These are phyloP conservation scores for Pichia sp. DNA, from an alignment of 1,139 yeast species.

Conservation along the genomic window DNA sequence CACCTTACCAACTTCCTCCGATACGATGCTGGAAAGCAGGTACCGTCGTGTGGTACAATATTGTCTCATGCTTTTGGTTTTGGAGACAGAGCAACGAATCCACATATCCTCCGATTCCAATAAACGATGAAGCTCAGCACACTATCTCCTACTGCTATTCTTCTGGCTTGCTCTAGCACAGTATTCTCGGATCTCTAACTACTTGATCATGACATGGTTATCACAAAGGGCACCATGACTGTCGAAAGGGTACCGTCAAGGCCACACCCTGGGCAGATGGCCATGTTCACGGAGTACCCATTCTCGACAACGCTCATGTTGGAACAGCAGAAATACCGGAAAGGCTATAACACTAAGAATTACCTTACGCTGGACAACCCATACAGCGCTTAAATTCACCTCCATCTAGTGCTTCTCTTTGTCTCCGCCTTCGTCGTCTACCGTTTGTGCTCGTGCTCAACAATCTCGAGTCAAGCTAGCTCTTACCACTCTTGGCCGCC, in stretches of 20 bases:
- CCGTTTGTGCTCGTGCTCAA: conserved; percentile 63
- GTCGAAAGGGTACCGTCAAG: conserved; percentile 21
- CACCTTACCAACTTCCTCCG: too few species aligned
- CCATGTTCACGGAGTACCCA: conserved; percentile 72
- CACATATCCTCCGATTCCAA: background rate
- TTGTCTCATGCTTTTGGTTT: too few species aligned
- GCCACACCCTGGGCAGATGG: conserved; percentile 46
- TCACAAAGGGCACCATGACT: conserved; percentile 3
- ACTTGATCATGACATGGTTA: background rate
- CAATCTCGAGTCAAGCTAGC: conserved; percentile 53
- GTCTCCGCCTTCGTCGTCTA: conserved; percentile 53
- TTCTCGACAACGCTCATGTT: conserved; percentile 64
- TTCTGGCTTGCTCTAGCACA: background rate
- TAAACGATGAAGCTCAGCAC: background rate
- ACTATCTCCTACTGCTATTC: background rate
- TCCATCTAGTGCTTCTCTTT: conserved; percentile 50
- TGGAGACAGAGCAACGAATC: too few species aligned
- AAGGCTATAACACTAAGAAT: conserved; percentile 54
- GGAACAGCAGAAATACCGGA: conserved; percentile 76
- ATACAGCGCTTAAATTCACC: conserved; percentile 48
- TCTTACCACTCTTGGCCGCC: conserved; percentile 50
- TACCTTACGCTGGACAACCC: conserved; percentile 41
- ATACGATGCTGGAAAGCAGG: too few species aligned
- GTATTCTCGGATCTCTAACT: background rate
- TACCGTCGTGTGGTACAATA: too few species aligned